These are phyloP conservation scores for Fusarium guadeloupense DNA, from an alignment of 2,329 filamentous ascomycete species.

Conservation along the genomic window DNA sequence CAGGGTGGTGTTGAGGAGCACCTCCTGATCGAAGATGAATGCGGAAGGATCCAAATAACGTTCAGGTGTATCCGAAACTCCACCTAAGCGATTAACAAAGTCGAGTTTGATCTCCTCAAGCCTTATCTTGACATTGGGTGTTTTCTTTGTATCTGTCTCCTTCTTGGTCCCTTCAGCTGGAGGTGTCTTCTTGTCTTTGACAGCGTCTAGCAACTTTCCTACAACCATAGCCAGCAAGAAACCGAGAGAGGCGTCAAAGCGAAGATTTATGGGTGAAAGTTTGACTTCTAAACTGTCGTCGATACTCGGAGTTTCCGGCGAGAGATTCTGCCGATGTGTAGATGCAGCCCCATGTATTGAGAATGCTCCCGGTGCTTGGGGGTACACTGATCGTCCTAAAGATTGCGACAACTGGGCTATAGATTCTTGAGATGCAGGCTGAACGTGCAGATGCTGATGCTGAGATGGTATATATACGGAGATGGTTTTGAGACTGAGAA, in stretches of 20 bases:
- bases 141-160: conserved; percentile 17
- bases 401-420: conserved; percentile 44
- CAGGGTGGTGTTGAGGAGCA: conserved; percentile 62
- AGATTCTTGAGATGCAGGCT: conserved; percentile 44
- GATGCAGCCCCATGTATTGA: conserved; percentile 54
- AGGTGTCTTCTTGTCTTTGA: conserved; percentile 45
- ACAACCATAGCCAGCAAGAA: conserved; percentile 64
- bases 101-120: conserved; percentile 62
- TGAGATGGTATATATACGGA: conserved; percentile 64
- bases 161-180: conserved; percentile 18
- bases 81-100: conserved; percentile 64
- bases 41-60: conserved; percentile 54
- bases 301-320: not conserved
- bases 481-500: conserved; percentile 60
- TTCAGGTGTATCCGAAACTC: conserved; percentile 61
- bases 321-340: conserved; percentile 3
- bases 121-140: conserved; percentile 55
- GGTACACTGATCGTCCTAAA: conserved; percentile 53
- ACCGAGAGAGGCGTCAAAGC: conserved; percentile 66
- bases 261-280: conserved; percentile 61
- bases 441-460: conserved; percentile 55
- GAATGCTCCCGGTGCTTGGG: conserved; percentile 69
- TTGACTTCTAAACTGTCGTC: conserved; percentile 57
- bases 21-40: conserved; percentile 56
- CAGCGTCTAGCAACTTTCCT: conserved; percentile 58